Conservation (phyloP, 1,284 basidiomycete genomes). For the Irpex lacteus region DNA sequence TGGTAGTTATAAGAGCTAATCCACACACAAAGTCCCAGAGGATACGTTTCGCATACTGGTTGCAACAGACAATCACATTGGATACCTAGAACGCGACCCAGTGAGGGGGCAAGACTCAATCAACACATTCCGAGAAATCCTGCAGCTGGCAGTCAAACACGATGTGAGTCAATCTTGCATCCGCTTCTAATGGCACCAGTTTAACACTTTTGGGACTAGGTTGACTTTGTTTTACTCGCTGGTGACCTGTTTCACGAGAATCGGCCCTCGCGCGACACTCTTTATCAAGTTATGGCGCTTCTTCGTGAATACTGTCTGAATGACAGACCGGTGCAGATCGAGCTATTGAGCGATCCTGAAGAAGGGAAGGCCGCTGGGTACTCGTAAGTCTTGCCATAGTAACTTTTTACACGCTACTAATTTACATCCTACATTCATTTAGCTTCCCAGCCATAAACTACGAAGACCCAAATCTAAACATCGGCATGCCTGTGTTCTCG, state of each 20-base stretch:
- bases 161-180: slow-evolving; percentile 52
- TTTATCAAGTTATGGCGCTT: slow-evolving; percentile 87
- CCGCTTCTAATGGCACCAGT: background rate
- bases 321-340: slow-evolving; percentile 84
- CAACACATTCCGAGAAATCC: slow-evolving; percentile 92
- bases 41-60: slow-evolving; percentile 83
- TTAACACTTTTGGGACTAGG: slow-evolving; percentile 41
- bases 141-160: slow-evolving; percentile 86
- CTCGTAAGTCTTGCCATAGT: slow-evolving; percentile 54
- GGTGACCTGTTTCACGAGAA: slow-evolving; percentile 99
- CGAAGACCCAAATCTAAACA: slow-evolving; percentile 94
- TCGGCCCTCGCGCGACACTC: slow-evolving; percentile 85
- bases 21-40: slow-evolving; percentile 42
- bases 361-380: slow-evolving; percentile 85
- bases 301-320: slow-evolving; percentile 90
- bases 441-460: slow-evolving; percentile 98
- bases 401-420: background rate
- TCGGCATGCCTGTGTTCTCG: slow-evolving; percentile 94
- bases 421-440: slow-evolving; percentile 6
- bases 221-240: slow-evolving; percentile 91
- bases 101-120: slow-evolving; percentile 94
- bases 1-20: background rate
- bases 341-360: slow-evolving; percentile 89
- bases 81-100: slow-evolving; percentile 93
- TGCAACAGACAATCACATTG: slow-evolving; percentile 95